A percentile compares a stretch with the other conserved stretches of the same genome.
These are phyloP conservation scores for Dendrobium officinale DNA, from an alignment of 106 monocot species.

Conservation along the genomic window DNA sequence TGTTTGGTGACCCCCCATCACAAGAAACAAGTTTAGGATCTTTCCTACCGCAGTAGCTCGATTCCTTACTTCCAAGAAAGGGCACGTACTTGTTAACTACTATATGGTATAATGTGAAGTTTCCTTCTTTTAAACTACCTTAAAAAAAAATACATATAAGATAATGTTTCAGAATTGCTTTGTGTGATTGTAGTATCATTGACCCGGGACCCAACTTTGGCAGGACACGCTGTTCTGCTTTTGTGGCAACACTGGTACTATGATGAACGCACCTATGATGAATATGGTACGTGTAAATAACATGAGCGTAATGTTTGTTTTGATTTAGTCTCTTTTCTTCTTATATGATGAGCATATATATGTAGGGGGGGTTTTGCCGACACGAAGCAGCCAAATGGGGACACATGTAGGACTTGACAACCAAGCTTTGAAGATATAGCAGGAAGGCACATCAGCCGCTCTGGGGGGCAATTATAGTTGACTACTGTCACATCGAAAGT, in stretches of 20 bases:
- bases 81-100: slow-evolving; percentile 77
- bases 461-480: slow-evolving; percentile 30
- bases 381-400: slow-evolving; percentile 86
- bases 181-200: slow-evolving; percentile 62
- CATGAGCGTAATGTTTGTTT: neutral
- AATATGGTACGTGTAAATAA: slow-evolving; percentile 38
- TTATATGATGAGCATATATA: neutral
- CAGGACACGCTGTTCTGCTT: slow-evolving; percentile 49
- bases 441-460: slow-evolving; percentile 61
- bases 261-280: slow-evolving; percentile 93
- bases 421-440: slow-evolving; percentile 39
- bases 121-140: neutral
- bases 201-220: slow-evolving; percentile 88
- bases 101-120: slow-evolving; percentile 52
- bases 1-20: slow-evolving; percentile 84
- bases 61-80: slow-evolving; percentile 77
- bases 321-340: neutral
- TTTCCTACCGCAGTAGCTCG: slow-evolving; percentile 75
- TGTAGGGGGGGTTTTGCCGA: slow-evolving; percentile 51
- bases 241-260: slow-evolving; percentile 68
- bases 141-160: neutral
- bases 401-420: slow-evolving; percentile 73
- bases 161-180: neutral
- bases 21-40: slow-evolving; percentile 69
- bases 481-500: neutral